Evolutionary conservation across 306 rosid genomes (phyloP), one percentile per base, ranked within the genome.

Genomic region (Mimosa pudica): DNA sequence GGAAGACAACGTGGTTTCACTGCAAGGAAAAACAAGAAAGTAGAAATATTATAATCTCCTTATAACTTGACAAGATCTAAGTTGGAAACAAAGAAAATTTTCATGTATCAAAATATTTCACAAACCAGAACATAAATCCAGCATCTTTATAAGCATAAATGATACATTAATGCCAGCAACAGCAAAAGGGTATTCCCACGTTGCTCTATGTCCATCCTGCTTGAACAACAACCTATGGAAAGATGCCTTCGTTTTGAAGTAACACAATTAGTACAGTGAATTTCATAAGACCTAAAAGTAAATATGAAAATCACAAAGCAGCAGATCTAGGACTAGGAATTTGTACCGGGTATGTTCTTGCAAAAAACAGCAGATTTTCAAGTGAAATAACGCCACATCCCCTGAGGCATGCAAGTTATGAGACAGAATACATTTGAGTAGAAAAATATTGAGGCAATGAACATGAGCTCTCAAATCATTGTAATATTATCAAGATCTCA

Each of bases 131-230:
- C 61, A 82, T 58, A 95, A 84, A 83, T 95, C 99, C 87, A 95
- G 85, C 98, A 95, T 90, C 83, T 86, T 92, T 80, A 90, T 90
- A 86, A 95, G 79, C 99, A 95, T 95, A 82, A 84, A 93, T 36
- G 99, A 87, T 73, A 95, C 80, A 66, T 95, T 95, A 60, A 93
- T 88, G 84, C 99, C 99, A 36, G 99, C 99, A 82, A 86, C 99
- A 71, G 98, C 97, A 81, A 95, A 95, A 20, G 99, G 99, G 81
- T 95, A 95, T 81, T 95, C 99, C 97, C 97, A 95, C n/a, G 86
- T 88, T 70, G 97, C 97, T 76, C 98, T 89, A 0, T 78, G 66
- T 71, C 99, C 99, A 2, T 70, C 99, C 89, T 88, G 87, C 91
- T 95, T 95, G 70, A 83, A 77, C 85, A 95, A 79, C 82, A 95